phyloP scores from a whole-genome alignment of 768 basidiomycete genomes.

The Psilocybe cyanescens region DNA sequence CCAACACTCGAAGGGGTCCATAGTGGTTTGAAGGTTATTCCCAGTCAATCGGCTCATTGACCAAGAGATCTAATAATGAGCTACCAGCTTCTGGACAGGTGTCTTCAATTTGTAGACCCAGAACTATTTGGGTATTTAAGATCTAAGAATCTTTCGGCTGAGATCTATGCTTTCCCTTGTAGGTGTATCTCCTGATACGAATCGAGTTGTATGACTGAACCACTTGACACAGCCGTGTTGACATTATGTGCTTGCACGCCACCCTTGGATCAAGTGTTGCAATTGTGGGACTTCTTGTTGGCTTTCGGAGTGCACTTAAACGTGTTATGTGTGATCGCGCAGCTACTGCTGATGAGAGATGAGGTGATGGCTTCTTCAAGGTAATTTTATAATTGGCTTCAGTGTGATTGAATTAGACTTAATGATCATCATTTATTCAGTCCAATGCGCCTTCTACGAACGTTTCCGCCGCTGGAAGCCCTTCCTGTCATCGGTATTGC shows the following conservation, averaged over 20 bases:
- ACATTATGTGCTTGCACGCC: constrained; percentile 98
- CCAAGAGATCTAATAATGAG: background rate
- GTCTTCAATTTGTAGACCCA: constrained; percentile 89
- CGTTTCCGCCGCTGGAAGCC: constrained; percentile 91
- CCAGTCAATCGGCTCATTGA: background rate
- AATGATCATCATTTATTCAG: constrained; percentile 39
- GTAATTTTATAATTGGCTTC: constrained; percentile 44
- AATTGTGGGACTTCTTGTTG: constrained; percentile 96
- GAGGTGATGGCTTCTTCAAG: constrained; percentile 88
- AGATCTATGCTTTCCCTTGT: constrained; percentile 98
- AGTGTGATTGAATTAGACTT: constrained; percentile 1
- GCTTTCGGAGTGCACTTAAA: constrained; percentile 98
- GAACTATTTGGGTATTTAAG: constrained; percentile 82
- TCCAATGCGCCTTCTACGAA: constrained; percentile 93
- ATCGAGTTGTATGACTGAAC: background rate
- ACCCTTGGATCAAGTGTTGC: constrained; percentile 91
- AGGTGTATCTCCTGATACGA: constrained; percentile 26
- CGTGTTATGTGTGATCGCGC: constrained; percentile 95
- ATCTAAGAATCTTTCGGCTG: constrained; percentile 91
- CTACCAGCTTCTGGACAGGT: constrained; percentile 85
- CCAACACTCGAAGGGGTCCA: constrained; percentile 97
- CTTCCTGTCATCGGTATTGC: constrained; percentile 89
- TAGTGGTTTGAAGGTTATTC: constrained; percentile 82
- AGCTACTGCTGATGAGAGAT: constrained; percentile 86
- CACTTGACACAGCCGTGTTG: constrained; percentile 66